Percentiles rank a stretch among this genome's conserved stretches.
phyloP scores from a whole-genome alignment of 345 rosid genomes.

The Firmiana major region DNA sequence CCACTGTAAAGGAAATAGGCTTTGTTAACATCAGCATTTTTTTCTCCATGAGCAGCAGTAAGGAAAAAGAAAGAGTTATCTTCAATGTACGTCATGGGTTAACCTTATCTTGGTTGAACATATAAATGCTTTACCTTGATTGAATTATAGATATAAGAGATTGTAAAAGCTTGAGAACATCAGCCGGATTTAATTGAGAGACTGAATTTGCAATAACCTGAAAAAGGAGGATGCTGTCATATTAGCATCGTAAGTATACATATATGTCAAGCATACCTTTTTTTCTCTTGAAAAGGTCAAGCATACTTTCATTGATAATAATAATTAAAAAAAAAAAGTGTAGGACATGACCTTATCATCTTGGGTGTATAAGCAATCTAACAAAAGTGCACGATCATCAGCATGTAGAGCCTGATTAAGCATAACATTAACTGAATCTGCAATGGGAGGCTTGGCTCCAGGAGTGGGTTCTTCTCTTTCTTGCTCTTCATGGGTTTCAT shows the following conservation, averaged over 20 bases:
- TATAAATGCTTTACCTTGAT: constrained; percentile 65
- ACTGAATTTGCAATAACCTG: constrained; percentile 90
- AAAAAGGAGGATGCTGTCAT: constrained; percentile 4
- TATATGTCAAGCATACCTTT: background rate
- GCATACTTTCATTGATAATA: no score
- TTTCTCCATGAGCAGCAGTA: background rate
- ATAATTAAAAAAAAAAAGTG: constrained; percentile 3
- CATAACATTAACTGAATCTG: constrained; percentile 77
- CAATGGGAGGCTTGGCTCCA: constrained; percentile 66
- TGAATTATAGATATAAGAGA: constrained; percentile 70
- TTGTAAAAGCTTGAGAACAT: constrained; percentile 73
- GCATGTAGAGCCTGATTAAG: constrained; percentile 88
- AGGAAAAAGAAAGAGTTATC: background rate
- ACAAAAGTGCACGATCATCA: constrained; percentile 77
- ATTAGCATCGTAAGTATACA: background rate
- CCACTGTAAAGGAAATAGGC: background rate
- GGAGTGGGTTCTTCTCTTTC: constrained; percentile 33
- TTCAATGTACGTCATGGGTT: background rate
- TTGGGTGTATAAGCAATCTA: constrained; percentile 87
- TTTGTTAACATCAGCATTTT: background rate
- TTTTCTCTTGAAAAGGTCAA: no score
- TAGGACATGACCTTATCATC: constrained; percentile 64
- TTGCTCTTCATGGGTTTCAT: constrained; percentile 27
- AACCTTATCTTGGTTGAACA: no score
- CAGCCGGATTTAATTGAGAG: constrained; percentile 60